Base-by-base conservation (phyloP, 768 basidiomycete genomes). In the Naematelia aurantialba region DNA sequence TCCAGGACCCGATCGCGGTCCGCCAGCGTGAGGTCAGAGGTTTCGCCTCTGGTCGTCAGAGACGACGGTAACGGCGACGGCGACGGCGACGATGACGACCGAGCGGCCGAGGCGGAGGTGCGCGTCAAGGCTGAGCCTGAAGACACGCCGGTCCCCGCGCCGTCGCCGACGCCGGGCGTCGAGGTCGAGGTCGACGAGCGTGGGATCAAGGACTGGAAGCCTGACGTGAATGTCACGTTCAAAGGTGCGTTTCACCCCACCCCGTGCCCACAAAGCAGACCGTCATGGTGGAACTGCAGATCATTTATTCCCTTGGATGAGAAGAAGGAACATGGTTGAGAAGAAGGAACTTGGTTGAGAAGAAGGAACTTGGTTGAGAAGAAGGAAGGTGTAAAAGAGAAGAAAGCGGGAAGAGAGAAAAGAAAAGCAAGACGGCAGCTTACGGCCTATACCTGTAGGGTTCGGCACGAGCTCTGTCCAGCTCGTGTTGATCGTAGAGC, bases 391-490 rank as follows among this genome's bases (percentile, higher is more conserved):
- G n/a, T n/a, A n/a, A n/a, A n/a, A n/a, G n/a, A n/a, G n/a, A n/a
- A n/a, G n/a, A n/a, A n/a, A n/a, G n/a, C n/a, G n/a, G n/a, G n/a
- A n/a, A n/a, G n/a, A n/a, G n/a, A n/a, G n/a, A n/a, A n/a, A n/a
- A n/a, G n/a, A n/a, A n/a, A n/a, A 53, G n/a, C 27, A 26, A 2
- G 27, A 46, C 4, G n/a, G 21, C 22, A 42, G n/a, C 26, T 61
- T 27, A 48, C 56, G 26, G 2, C 4, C 19, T 25, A 13, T n/a
- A 29, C n/a, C 13, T 24, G 22, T 21, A 74, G 75, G 75, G 17
- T 77, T 77, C 63, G 69, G 72, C 13, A 77, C 74, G 17, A 71
- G 72, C 4, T 74, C 76, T 8, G 54, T 73, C 11, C 76, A 77
- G 55, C 68, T 77, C 1, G 76, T 77, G 21, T 61, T 75, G 5